Percentiles rank a stretch among this genome's conserved stretches.
Conservation (phyloP, 2,329 filamentous ascomycete species). For the Colletotrichum limetticola region DNA sequence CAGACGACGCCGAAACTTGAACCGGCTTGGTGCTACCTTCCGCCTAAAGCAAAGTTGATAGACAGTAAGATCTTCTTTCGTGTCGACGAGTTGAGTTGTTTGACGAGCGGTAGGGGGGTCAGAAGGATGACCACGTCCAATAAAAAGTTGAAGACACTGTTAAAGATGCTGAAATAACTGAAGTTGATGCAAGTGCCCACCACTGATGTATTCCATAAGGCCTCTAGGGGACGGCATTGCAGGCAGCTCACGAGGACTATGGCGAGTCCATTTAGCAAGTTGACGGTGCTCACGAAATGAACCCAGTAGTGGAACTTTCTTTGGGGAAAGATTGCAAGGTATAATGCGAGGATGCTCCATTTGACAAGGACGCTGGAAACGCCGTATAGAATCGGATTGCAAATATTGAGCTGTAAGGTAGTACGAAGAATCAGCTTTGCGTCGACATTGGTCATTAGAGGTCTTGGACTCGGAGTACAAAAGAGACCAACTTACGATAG, state of each 20-base stretch:
- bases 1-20: background rate
- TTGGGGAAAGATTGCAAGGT: constrained; percentile 19
- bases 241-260: constrained; percentile 25
- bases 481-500: constrained; percentile 14
- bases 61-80: constrained; percentile 15
- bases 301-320: constrained; percentile 20
- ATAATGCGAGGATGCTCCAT: constrained; percentile 24
- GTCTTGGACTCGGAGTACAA: background rate
- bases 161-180: constrained; percentile 23
- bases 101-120: constrained; percentile 11
- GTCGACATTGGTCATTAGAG: background rate
- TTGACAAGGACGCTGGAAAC: constrained; percentile 16
- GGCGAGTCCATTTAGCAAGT: constrained; percentile 12
- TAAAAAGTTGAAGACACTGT: constrained; percentile 23
- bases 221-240: constrained; percentile 15
- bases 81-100: constrained; percentile 3
- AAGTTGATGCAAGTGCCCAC: constrained; percentile 17
- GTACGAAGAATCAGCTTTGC: background rate
- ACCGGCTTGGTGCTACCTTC: background rate
- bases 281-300: constrained; percentile 10
- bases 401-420: constrained; percentile 13
- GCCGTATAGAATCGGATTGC: constrained; percentile 23
- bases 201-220: background rate
- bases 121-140: constrained; percentile 13
- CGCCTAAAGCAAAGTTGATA: constrained; percentile 18